Percentiles rank a stretch among this genome's conserved stretches.
These are phyloP conservation scores for Candida chauliodis DNA, from an alignment of 805 yeast genomes.

Conservation along the genomic window DNA sequence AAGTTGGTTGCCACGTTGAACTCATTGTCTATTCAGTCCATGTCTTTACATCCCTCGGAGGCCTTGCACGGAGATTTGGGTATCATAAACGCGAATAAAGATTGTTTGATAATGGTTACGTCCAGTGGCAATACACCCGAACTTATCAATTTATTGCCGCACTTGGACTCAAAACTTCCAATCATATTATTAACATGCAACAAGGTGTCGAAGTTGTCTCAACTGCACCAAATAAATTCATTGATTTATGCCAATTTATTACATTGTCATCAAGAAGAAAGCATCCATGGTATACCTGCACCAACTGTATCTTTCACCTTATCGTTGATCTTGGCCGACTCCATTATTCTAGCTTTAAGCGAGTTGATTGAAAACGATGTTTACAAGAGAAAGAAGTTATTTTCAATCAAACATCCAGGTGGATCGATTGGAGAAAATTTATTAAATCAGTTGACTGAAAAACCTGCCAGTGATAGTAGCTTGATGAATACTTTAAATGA, in stretches of 20 bases:
- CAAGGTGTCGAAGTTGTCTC: conserved; percentile 52
- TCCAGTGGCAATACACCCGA: conserved; percentile 87
- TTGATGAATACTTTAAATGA: background rate
- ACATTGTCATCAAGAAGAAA: conserved; percentile 50
- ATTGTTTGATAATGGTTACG: conserved; percentile 61
- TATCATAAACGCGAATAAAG: conserved; percentile 49
- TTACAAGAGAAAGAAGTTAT: conserved; percentile 48
- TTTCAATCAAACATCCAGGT: conserved; percentile 82
- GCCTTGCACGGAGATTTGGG: conserved; percentile 93
- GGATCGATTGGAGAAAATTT: conserved; percentile 74
- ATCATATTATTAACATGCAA: conserved; percentile 63
- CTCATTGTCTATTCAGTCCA: conserved; percentile 69
- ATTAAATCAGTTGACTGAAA: conserved; percentile 9
- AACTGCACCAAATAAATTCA: conserved; percentile 45
- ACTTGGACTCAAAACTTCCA: conserved; percentile 51
- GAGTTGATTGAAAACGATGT: conserved; percentile 62
- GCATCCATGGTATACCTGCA: conserved; percentile 76
- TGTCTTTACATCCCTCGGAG: conserved; percentile 74
- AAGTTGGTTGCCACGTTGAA: conserved; percentile 80
- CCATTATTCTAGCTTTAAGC: conserved; percentile 68
- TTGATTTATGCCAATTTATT: conserved; percentile 65
- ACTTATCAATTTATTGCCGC: conserved; percentile 53
- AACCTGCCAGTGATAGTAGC: conserved; percentile 3
- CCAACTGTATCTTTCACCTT: conserved; percentile 85
- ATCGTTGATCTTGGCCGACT: conserved; percentile 72